Conservation (phyloP, 176 grass and related monocot genomes). For the Saccharum officinarum region DNA sequence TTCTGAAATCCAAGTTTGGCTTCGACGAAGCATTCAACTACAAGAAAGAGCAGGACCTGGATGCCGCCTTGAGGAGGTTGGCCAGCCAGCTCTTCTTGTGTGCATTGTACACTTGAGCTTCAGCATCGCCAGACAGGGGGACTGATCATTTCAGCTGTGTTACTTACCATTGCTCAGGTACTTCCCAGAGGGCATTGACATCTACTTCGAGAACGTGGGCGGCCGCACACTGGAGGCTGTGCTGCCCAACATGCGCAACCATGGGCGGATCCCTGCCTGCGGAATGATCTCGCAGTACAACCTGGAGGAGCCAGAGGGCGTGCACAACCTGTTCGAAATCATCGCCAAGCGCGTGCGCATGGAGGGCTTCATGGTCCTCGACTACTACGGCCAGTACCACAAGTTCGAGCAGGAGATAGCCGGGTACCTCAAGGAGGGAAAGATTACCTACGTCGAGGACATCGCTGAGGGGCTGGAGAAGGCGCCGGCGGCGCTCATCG, state of each 20-base stretch:
- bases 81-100: neutral
- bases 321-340: slow-evolving; percentile 24
- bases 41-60: slow-evolving; percentile 53
- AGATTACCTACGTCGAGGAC: slow-evolving; percentile 44
- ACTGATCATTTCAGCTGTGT: neutral
- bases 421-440: slow-evolving; percentile 36
- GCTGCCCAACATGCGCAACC: slow-evolving; percentile 41
- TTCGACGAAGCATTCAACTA: slow-evolving; percentile 74
- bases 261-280: slow-evolving; percentile 37
- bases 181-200: slow-evolving; percentile 65
- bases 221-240: slow-evolving; percentile 55
- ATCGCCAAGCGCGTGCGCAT: slow-evolving; percentile 37
- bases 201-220: slow-evolving; percentile 79
- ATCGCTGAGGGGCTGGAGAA: slow-evolving; percentile 44
- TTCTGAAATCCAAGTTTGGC: slow-evolving; percentile 55
- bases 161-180: neutral
- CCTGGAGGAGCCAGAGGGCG: slow-evolving; percentile 20
- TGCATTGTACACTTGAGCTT: neutral
- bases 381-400: slow-evolving; percentile 32
- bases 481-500: slow-evolving; percentile 32
- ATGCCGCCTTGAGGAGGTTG: slow-evolving; percentile 43
- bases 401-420: slow-evolving; percentile 38
- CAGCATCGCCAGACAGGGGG: neutral
- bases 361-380: slow-evolving; percentile 43
- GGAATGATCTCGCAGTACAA: slow-evolving; percentile 72